These are phyloP conservation scores for Paracoccidioides lutzii DNA, from an alignment of 2,329 filamentous ascomycete species.

Conservation along the genomic window DNA sequence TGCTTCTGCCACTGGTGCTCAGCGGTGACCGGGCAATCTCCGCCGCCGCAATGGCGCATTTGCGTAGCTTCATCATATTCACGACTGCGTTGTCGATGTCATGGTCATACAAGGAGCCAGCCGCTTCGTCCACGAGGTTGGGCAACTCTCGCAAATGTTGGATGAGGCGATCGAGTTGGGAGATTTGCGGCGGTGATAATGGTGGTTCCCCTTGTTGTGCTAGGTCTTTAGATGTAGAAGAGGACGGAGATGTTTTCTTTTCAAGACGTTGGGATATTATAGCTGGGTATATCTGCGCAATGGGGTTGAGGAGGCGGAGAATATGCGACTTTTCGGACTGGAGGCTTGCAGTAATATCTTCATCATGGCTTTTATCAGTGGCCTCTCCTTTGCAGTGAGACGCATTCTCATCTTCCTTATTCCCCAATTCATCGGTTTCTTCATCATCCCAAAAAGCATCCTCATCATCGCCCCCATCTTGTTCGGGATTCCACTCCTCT, in stretches of 20 bases:
- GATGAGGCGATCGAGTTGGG: conserved; percentile 25
- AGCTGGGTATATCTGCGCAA: conserved; percentile 33
- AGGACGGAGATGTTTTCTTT: conserved; percentile 13
- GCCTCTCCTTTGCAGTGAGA: conserved; percentile 10
- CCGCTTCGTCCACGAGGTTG: conserved; percentile 33
- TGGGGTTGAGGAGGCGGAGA: conserved; percentile 31
- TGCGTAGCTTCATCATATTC: conserved; percentile 22
- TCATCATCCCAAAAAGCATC: conserved; percentile 23
- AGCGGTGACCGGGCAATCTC: conserved; percentile 63
- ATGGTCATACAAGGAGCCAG: conserved; percentile 33
- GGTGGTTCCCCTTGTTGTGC: background rate
- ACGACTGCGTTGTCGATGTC: conserved; percentile 23
- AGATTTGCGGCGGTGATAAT: conserved; percentile 10
- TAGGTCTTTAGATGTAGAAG: conserved; percentile 2
- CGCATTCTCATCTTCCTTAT: conserved; percentile 9
- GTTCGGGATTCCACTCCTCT: conserved; percentile 74
- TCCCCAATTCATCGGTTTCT: conserved; percentile 12
- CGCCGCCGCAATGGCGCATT: conserved; percentile 50
- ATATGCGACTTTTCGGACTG: conserved; percentile 30
- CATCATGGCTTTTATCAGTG: conserved; percentile 15
- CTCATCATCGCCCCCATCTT: conserved; percentile 45
- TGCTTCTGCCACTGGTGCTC: conserved; percentile 46
- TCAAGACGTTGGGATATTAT: conserved; percentile 31
- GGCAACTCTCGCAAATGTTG: conserved; percentile 25
- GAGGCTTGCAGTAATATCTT: conserved; percentile 21